Evolutionary conservation across 352 stramenopile genomes (phyloP), one percentile per base, ranked within the genome.

Genomic region (Globisporangium cederbergense): DNA sequence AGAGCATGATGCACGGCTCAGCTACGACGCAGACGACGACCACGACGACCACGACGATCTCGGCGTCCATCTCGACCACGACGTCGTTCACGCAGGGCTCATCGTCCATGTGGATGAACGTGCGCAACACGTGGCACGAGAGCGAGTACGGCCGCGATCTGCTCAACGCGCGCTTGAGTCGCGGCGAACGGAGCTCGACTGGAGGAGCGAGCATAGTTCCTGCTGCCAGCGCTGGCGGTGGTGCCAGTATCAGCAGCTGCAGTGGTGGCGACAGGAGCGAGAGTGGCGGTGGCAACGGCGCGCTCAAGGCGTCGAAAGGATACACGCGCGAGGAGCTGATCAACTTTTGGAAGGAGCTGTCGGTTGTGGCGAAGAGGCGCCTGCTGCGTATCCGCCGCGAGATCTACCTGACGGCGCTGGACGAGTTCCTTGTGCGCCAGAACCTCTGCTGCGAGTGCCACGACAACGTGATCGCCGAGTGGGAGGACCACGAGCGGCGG

Each of bases 381-480:
- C 61, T 92, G 67, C 72, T 92, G 62, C 79, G 83, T 22, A 92
- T 92, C 68, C 81, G 82, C 25, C 79, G 83, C 16, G 80, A 90
- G 57, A 74, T 83, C 32, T 92, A 89, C 58, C 62, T 92, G 51
- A 79, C 76, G 30, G 79, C 81, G 46, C 60, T 92, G 52, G 79
- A 92, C 62, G 75, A 89, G 68, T 92, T 88, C 62, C 71, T 92
- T n/a, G 77, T 92, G 66, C 70, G 74, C 14, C 79, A 89, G 59
- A 89, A 92, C 51, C 67, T 92, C 46, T 92, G 83, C 74, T 92
- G 81, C 65, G 83, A 92, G 70, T 92, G 83, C 61, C 83, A 92
- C 67, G 83, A 92, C 75, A 92, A 92, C 50, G 81, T 92, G 38
- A 80, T 92, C 36, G 79, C 81, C 56, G 83, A 92, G 72, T 92